Conservation (phyloP, 1,284 basidiomycete species). For the Trametes polyzona region DNA sequence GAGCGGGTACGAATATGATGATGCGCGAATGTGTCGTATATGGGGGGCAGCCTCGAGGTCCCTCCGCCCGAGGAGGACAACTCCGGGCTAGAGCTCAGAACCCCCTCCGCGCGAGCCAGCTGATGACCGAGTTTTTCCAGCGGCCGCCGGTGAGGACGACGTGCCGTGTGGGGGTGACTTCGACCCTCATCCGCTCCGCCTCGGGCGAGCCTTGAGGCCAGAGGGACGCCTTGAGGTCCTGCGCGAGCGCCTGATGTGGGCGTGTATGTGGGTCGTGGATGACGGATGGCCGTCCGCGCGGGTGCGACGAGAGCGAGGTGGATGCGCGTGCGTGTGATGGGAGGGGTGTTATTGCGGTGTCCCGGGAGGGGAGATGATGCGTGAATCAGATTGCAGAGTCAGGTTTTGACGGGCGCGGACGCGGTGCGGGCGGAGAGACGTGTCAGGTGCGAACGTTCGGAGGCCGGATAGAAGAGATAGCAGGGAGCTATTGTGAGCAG, state of each 20-base stretch:
- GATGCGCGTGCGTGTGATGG: neutral
- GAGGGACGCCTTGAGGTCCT: slow-evolving; percentile 51
- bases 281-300: neutral
- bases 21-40: too few relatives aligned
- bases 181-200: slow-evolving; percentile 49
- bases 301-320: neutral
- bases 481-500: slow-evolving; percentile 13
- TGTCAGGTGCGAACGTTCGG: neutral
- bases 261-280: neutral
- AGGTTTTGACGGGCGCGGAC: neutral
- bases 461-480: neutral
- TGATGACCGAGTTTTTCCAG: slow-evolving; percentile 59
- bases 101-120: slow-evolving; percentile 62
- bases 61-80: too few relatives aligned
- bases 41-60: too few relatives aligned
- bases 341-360: neutral
- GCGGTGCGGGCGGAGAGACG: neutral
- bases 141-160: slow-evolving; percentile 59
- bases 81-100: too few relatives aligned
- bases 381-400: neutral
- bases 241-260: slow-evolving; percentile 50
- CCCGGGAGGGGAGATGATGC: neutral
- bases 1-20: too few relatives aligned
- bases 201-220: slow-evolving; percentile 51
- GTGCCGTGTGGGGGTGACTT: slow-evolving; percentile 51